Percentiles rank a stretch among this genome's conserved stretches.
Conservation (phyloP, 1,284 basidiomycete species). For the Ceratobasidium sp. region DNA sequence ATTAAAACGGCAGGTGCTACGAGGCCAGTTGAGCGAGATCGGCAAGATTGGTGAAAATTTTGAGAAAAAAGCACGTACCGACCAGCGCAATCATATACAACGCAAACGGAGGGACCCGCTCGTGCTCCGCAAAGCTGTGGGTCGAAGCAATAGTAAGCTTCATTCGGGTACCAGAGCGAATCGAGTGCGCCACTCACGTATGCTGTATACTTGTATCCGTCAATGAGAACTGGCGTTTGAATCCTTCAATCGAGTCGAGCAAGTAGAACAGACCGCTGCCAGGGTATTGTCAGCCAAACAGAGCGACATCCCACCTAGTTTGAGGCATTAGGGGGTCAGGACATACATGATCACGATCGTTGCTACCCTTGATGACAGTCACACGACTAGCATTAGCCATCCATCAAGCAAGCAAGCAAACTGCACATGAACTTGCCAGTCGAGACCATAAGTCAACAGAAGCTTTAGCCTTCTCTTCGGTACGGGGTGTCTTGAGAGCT, state of each 20-base stretch:
- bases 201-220: conserved; percentile 61
- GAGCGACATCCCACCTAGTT: conserved; percentile 14
- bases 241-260: conserved; percentile 77
- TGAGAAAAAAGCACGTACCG: conserved; percentile 5
- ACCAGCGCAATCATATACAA: conserved; percentile 34
- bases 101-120: conserved; percentile 72
- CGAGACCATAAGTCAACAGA: conserved; percentile 23
- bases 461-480: conserved; percentile 29
- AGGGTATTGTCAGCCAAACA: background rate
- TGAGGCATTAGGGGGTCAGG: background rate
- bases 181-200: conserved; percentile 4
- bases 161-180: conserved; percentile 58
- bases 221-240: conserved; percentile 82
- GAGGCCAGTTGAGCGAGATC: conserved; percentile 69
- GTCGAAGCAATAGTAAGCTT: background rate
- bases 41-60: conserved; percentile 52
- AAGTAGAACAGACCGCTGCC: conserved; percentile 69
- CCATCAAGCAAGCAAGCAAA: background rate
- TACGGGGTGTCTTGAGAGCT: background rate
- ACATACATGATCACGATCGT: conserved; percentile 73
- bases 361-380: conserved; percentile 61
- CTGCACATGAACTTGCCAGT: conserved; percentile 21
- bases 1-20: conserved; percentile 73
- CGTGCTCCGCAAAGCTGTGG: conserved; percentile 68
- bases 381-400: conserved; percentile 28